Evolutionary conservation across 345 rosid species (phyloP).

Genomic region (Boechera divaricarpa): DNA sequence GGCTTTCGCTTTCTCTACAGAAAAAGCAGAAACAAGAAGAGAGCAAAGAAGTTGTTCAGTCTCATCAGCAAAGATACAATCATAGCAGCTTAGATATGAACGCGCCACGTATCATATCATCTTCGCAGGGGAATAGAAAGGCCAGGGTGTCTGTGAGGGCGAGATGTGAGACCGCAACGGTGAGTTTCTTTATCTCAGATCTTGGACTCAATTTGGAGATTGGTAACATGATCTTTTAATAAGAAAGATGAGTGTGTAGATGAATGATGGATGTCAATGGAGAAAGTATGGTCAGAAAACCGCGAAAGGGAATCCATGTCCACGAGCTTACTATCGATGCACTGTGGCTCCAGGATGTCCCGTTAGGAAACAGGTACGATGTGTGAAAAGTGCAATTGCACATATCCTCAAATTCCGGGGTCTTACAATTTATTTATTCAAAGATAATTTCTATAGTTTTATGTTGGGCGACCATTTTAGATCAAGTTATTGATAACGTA

Average conservation of each 20-base stretch:
- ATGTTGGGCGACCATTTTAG: neutral
- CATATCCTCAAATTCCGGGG: neutral
- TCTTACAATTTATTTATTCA: neutral
- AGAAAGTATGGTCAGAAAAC: slow-evolving; percentile 95
- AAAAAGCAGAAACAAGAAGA: slow-evolving; percentile 36
- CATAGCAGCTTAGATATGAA: slow-evolving; percentile 20
- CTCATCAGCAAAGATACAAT: slow-evolving; percentile 35
- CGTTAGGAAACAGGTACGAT: slow-evolving; percentile 82
- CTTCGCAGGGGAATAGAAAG: slow-evolving; percentile 54
- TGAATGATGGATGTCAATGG: slow-evolving; percentile 96
- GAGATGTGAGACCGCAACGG: slow-evolving; percentile 84
- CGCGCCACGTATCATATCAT: slow-evolving; percentile 25
- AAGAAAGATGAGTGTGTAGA: slow-evolving; percentile 45
- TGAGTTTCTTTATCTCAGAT: slow-evolving; percentile 37
- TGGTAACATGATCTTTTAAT: neutral
- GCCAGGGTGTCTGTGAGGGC: slow-evolving; percentile 88
- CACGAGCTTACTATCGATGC: slow-evolving; percentile 95
- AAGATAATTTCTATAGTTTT: neutral
- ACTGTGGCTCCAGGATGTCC: slow-evolving; percentile 69
- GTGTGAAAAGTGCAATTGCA: slow-evolving; percentile 7
- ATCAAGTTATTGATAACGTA: neutral
- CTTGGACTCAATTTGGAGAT: slow-evolving; percentile 14
- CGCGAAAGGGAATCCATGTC: slow-evolving; percentile 95
- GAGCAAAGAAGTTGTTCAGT: slow-evolving; percentile 26
- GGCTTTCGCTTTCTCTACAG: slow-evolving; percentile 44